Conservation (phyloP, 768 basidiomycete species). For the Mrakia frigida region DNA sequence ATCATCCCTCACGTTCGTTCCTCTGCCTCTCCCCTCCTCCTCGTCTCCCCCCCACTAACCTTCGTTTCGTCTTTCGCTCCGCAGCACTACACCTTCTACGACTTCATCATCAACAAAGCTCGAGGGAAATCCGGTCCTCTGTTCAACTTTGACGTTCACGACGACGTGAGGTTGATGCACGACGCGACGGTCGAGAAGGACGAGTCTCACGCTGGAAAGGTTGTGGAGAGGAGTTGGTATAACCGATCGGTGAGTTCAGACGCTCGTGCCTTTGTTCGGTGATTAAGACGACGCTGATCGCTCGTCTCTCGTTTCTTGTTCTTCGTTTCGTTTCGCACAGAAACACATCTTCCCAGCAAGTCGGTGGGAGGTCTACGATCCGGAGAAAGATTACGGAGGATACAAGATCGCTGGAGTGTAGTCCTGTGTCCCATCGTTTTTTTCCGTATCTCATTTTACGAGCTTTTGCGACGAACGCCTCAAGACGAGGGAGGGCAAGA, state of each 20-base stretch:
- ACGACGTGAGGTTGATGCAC: constrained; percentile 87
- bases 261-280: neutral
- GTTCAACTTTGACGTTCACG: constrained; percentile 98
- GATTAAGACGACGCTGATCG: neutral
- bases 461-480: neutral
- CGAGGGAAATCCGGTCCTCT: constrained; percentile 96
- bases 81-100: constrained; percentile 35
- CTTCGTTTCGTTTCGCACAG: neutral
- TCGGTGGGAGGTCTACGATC: constrained; percentile 63
- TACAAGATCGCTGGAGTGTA: constrained; percentile 30
- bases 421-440: too few relatives aligned
- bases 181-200: constrained; percentile 97
- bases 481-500: neutral
- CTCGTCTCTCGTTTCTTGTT: neutral
- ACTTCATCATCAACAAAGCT: constrained; percentile 94
- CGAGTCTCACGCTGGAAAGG: constrained; percentile 93
- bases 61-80: neutral
- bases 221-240: constrained; percentile 93
- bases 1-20: constrained; percentile 85
- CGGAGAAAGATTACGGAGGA: constrained; percentile 57
- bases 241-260: constrained; percentile 56
- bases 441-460: neutral
- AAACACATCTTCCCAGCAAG: constrained; percentile 98
- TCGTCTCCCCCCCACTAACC: neutral
- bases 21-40: neutral